Percentiles rank a stretch among this genome's conserved stretches.
These are phyloP conservation scores for Rutstroemia sp. DNA, from an alignment of 2,329 filamentous ascomycete species.

Conservation along the genomic window DNA sequence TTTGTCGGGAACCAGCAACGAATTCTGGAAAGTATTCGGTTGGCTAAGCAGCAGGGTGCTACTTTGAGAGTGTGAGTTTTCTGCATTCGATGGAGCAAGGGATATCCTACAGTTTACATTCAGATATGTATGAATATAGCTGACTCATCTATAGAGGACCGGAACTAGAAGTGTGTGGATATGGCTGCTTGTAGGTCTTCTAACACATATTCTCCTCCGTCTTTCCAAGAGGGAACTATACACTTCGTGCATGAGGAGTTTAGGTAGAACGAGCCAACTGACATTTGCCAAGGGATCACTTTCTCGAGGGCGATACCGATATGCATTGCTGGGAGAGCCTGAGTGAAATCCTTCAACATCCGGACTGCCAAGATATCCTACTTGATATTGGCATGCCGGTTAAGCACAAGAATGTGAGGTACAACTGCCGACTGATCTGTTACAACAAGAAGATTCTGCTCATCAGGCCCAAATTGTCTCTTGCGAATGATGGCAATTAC, in stretches of 20 bases:
- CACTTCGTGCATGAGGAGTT: too few species aligned
- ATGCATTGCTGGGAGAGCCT: constrained; percentile 38
- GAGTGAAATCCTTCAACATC: constrained; percentile 50
- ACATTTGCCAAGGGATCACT: constrained; percentile 7
- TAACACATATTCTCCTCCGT: background rate
- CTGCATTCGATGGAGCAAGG: too few species aligned
- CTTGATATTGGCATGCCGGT: constrained; percentile 58
- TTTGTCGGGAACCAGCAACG: constrained; percentile 31
- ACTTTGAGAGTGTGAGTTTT: constrained; percentile 38
- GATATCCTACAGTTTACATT: too few species aligned
- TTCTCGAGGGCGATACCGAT: constrained; percentile 40
- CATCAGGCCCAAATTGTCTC: constrained; percentile 64
- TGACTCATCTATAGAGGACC: constrained; percentile 30
- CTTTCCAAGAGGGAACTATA: too few species aligned
- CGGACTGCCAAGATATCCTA: constrained; percentile 56
- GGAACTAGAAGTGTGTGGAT: constrained; percentile 33
- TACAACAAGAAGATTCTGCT: constrained; percentile 55
- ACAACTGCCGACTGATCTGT: constrained; percentile 59
- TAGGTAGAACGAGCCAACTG: too few species aligned
- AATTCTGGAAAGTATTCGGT: constrained; percentile 50
- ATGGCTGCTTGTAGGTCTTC: constrained; percentile 39
- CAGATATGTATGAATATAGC: too few species aligned
- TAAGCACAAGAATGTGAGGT: constrained; percentile 47
- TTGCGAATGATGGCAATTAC: constrained; percentile 66
- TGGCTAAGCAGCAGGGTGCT: constrained; percentile 47